Evolutionary conservation across 495 filamentous ascomycete species (phyloP), one percentile per base, ranked within the genome.

Genomic region (Penicillium macrosclerotiorum): DNA sequence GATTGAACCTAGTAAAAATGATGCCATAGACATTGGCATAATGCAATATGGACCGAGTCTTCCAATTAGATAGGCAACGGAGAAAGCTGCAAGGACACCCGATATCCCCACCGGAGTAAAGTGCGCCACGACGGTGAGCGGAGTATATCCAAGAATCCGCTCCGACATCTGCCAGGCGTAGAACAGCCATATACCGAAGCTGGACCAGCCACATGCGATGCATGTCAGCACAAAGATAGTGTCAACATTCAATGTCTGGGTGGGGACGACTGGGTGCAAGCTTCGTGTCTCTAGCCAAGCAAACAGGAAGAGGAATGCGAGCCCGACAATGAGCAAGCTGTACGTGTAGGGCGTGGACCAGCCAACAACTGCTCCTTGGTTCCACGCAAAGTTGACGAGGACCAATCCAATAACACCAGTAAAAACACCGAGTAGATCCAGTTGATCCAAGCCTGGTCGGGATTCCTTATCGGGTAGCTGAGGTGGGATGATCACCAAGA

Each of bases 371-470:
- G 59, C 54, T 5, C 54, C 54, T 47, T 74, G 71, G 50, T 74
- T 75, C 58, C 59, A 67, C 6, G 69, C 67, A 30, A 75, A 64
- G 34, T 71, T 72, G 40, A 73, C 54, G 5, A 73, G 54, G n/a
- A 74, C 51, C 12, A 74, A 51, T n/a, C 51, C 69, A 5, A 57
- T 47, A 20, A 75, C 57, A 14, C 69, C 69, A 13, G 64, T 60
- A 5, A 67, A 14, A 13, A 61, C 65, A 6, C 80, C 81, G 0
- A 63, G 12, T 8, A 65, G 48, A 48, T 45, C 42, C 24, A 45
- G 32, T 14, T 20, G 42, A 5, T 37, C 42, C 18, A 45, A 30
- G 25, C 25, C 25, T 5, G 25, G 25, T 27, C 25, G 5, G 11
- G 25, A 11, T 27, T 27, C 5, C 25, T 5, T 27, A 27, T 27